Conservation (phyloP, 2,329 filamentous ascomycete species). For the Setomelanomma holmii region DNA sequence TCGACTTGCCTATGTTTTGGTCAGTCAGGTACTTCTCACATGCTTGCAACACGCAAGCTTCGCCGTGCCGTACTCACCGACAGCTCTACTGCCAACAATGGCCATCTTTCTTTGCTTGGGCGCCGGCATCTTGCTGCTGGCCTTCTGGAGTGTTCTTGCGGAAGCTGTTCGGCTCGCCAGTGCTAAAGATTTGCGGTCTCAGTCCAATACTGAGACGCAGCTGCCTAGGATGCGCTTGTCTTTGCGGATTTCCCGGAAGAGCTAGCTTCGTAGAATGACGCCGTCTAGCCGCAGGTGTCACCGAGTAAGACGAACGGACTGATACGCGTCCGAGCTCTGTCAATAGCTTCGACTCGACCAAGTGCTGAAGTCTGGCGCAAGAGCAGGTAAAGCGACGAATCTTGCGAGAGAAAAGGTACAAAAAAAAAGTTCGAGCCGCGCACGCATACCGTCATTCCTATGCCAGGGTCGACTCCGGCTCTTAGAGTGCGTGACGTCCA, state of each 20-base stretch:
- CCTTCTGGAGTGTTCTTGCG: slow-evolving; percentile 15
- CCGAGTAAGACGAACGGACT: slow-evolving; percentile 10
- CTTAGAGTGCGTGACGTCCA: slow-evolving; percentile 7
- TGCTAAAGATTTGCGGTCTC: slow-evolving; percentile 21
- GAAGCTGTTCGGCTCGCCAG: slow-evolving; percentile 33
- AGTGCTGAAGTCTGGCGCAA: not conserved
- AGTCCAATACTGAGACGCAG: slow-evolving; percentile 26
- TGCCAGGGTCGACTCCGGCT: slow-evolving; percentile 11
- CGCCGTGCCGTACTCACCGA: slow-evolving; percentile 65
- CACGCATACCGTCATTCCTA: slow-evolving; percentile 31
- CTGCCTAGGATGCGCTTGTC: slow-evolving; percentile 32
- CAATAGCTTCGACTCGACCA: not conserved
- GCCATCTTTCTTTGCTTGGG: slow-evolving; percentile 94
- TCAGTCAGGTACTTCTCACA: slow-evolving; percentile 8
- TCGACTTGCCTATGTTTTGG: slow-evolving; percentile 80
- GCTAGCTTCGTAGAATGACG: slow-evolving; percentile 31
- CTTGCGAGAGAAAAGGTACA: slow-evolving; percentile 3
- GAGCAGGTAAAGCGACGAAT: slow-evolving; percentile 2
- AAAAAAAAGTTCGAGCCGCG: slow-evolving; percentile 21
- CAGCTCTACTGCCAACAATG: slow-evolving; percentile 92
- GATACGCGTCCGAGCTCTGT: not conserved
- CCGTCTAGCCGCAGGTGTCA: slow-evolving; percentile 29
- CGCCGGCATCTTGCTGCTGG: slow-evolving; percentile 63
- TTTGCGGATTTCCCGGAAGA: slow-evolving; percentile 28
- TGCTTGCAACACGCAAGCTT: slow-evolving; percentile 10